Percentiles rank a stretch among this genome's conserved stretches.
Evolutionary conservation across 129 eudicot genomes (phyloP).

Genomic region (Flaveria bidentis): DNA sequence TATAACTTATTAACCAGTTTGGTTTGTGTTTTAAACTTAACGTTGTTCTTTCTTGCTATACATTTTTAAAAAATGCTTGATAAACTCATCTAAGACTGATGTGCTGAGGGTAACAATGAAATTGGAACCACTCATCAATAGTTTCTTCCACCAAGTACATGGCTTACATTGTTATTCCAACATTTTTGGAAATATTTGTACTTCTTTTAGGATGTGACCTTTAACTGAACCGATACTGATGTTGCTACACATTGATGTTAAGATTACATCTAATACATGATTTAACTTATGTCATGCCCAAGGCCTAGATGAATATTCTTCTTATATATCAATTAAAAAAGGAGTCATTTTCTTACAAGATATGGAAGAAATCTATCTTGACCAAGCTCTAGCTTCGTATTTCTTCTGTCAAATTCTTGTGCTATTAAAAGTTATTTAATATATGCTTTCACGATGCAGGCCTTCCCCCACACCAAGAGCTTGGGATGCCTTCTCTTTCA

Average conservation of each 20-base stretch:
- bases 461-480: slow-evolving; percentile 91
- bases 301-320: neutral
- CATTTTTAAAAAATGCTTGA: neutral
- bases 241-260: neutral
- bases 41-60: neutral
- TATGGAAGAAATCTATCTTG: neutral
- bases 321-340: neutral
- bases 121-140: neutral
- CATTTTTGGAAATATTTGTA: neutral
- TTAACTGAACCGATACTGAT: neutral
- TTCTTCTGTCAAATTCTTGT: neutral
- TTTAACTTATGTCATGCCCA: neutral
- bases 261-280: neutral
- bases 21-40: neutral
- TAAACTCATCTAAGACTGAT: neutral
- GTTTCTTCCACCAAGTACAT: neutral
- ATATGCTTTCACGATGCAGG: slow-evolving; percentile 44
- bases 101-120: neutral
- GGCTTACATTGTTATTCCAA: neutral
- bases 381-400: neutral
- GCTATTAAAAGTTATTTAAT: neutral
- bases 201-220: neutral
- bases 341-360: neutral
- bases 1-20: neutral
- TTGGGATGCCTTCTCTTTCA: slow-evolving; percentile 99